Evolutionary conservation across 495 filamentous ascomycete genomes (phyloP), one percentile per base, ranked within the genome.

Genomic region (Neurospora pannonica): DNA sequence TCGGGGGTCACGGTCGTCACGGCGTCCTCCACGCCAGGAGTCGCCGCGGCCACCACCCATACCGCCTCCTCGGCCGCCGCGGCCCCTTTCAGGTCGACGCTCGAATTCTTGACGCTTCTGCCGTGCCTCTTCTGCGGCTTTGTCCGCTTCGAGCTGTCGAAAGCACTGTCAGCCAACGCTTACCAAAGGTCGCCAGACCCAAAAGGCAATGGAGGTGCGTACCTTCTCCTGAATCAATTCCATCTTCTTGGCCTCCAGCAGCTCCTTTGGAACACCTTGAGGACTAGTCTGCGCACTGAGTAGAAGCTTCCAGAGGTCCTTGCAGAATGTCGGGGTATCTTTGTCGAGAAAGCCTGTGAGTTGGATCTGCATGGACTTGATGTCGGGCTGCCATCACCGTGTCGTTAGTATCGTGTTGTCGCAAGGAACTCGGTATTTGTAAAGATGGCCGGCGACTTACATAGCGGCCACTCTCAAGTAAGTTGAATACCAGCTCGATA

Each of bases 141-240:
- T 94, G 75, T 97, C 93, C 11, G 92, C 91, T 72, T 95, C 92
- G 54, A 92, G 89, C 95, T 97, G 77, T 74, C 5, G 10, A 71
- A 74, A 38, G 38, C 54, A 37, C 60, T 71, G 76, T 83, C 42
- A 79, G 73, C 71, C 71, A 11, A 48, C 19, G 67, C 28, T 37
- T 10, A 17, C 36, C 40, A 28, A 7, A 74, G 70, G 46, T 28
- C 72, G 73, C 48, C 37, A 72, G 37, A 8, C 10, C 24, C 13
- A 17, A 31, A 31, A 19, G 21, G 24, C 6, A 15, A 67, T 38
- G 38, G 42, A 38, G 8, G 71, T 76, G 54, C 54, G 31, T 82
- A 96, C 96, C 90, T 97, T 97, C 78, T 97, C 93, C 81, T 97
- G 93, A 42, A 95, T 92, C 43, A 99, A 85, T 80, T 98, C 96